Base-by-base conservation (phyloP, 805 yeast genomes). In the Cyberlindnera bimundalis region DNA sequence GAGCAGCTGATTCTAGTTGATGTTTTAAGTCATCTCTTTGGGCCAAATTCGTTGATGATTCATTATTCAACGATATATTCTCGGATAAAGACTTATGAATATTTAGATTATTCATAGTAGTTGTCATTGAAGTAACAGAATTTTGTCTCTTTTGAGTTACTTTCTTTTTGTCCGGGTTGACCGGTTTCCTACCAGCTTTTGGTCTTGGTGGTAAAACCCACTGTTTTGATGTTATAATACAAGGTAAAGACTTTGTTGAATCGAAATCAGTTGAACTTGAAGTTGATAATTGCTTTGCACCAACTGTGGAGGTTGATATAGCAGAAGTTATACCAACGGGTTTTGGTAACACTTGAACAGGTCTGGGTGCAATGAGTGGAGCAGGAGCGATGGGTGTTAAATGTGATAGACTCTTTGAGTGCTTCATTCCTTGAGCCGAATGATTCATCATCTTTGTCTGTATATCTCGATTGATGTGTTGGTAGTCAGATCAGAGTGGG, bases 121-220 rank as follows among this genome's bases (percentile, higher is more conserved):
- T 43, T 3, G 49, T 45, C 35, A 50, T 33, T 5, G 45, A 45
- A 5, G 44, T 41, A 37, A 50, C 34, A 3, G 48, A 40, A 33
- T 40, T 40, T 18, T 37, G 46, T 32, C 43, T 37, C 28, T 34
- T 37, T 29, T 29, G 37, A 13, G 35, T 9, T 18, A 28, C 29
- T 37, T 37, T 49, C 50, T 42, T 39, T 45, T 46, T 45, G 21
- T 39, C 51, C 46, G 38, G 14, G 19, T 36, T 31, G 11, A 21
- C 33, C 1, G 79, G 79, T 50, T 76, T 77, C 34, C 81, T 64
- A 14, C 84, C 84, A 1, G 86, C 84, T 49, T 84, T 82, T 13
- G 95, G 93, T 49, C 93, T 69, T 10, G 95, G 95, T 3, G 95
- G 95, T 23, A 84, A 65, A 7, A 83, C 88, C 90, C 91, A 86